phyloP scores from a whole-genome alignment of 2,329 filamentous ascomycete genomes.

The Bipolaris sorokiniana region DNA sequence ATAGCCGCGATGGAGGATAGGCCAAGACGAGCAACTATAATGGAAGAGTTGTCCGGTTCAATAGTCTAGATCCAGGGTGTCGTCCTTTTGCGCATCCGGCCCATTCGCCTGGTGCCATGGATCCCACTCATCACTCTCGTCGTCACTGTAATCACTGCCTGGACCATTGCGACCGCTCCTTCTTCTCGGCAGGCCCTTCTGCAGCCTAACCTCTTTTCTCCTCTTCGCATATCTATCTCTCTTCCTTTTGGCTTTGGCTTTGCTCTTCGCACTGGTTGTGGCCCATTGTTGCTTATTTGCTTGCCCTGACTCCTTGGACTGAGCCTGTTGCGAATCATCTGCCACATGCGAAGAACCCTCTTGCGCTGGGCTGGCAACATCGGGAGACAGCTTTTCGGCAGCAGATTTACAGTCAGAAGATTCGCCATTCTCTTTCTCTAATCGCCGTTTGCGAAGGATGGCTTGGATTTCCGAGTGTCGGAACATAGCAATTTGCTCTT shows the following conservation, averaged over 20 bases:
- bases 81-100: slow-evolving; percentile 50
- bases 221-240: slow-evolving; percentile 34
- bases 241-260: slow-evolving; percentile 34
- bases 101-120: slow-evolving; percentile 54
- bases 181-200: slow-evolving; percentile 19
- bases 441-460: slow-evolving; percentile 57
- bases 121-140: slow-evolving; percentile 51
- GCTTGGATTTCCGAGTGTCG: slow-evolving; percentile 84
- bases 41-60: slow-evolving; percentile 23
- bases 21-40: neutral
- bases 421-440: slow-evolving; percentile 30
- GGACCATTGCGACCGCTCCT: slow-evolving; percentile 16
- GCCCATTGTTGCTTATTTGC: slow-evolving; percentile 37
- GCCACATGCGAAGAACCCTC: slow-evolving; percentile 2
- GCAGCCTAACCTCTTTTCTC: slow-evolving; percentile 29
- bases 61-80: slow-evolving; percentile 57
- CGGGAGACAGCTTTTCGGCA: neutral
- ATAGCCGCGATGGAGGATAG: too few species aligned
- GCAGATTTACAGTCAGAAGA: slow-evolving; percentile 14
- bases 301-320: slow-evolving; percentile 23
- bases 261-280: slow-evolving; percentile 32
- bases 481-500: slow-evolving; percentile 90
- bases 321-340: slow-evolving; percentile 18
- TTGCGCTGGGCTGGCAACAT: neutral
- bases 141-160: slow-evolving; percentile 28